Evolutionary conservation across 257 asterid genomes (phyloP), one percentile per base, ranked within the genome.

Genomic region (Solanum virginianum): DNA sequence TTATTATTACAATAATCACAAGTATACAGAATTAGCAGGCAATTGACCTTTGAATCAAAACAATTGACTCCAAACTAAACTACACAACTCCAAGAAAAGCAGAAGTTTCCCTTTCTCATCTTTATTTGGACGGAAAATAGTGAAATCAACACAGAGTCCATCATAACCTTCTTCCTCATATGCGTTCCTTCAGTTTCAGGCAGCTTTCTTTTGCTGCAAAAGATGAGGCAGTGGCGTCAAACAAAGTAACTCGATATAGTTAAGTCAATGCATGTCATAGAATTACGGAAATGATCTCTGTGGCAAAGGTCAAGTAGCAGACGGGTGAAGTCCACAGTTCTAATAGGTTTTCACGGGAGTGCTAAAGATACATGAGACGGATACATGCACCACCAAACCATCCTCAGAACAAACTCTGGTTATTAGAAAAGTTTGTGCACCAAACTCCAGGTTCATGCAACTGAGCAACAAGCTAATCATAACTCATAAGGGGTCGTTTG

Each of bases 141-240:
- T 39, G 85, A 92, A 88, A 86, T 89, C 86, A 81, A 87, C 89
- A 87, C 63, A 86, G 57, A 79, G 80, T 79, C 80, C 82, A 32
- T 75, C n/a, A 57, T 80, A 60, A 77, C 63, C 68, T 56, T 39
- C 74, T 83, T 83, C 91, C 85, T 39, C n/a, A 68, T 39, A 87
- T 69, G 68, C 18, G 86, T 87, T 83, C 71, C 88, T 85, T 80
- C 70, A 82, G 69, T 53, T 89, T 92, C 91, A 95, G n/a, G 98
- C 95, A 70, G 93, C 86, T 89, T 95, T 95, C 83, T 57, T 84
- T 91, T 93, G 93, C 98, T 95, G 98, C 79, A 85, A 86, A 86
- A 62, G 15, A 77, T 4, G 24, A 22, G n/a, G 51, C 62, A 75
- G 20, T 43, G 0, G 14, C 0, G 24, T 24, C 14, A 22, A 51